A percentile compares a stretch with the other conserved stretches of the same genome.
These are phyloP conservation scores for Pelargonium fulgidum DNA, from an alignment of 441 rosid genomes.

Conservation along the genomic window DNA sequence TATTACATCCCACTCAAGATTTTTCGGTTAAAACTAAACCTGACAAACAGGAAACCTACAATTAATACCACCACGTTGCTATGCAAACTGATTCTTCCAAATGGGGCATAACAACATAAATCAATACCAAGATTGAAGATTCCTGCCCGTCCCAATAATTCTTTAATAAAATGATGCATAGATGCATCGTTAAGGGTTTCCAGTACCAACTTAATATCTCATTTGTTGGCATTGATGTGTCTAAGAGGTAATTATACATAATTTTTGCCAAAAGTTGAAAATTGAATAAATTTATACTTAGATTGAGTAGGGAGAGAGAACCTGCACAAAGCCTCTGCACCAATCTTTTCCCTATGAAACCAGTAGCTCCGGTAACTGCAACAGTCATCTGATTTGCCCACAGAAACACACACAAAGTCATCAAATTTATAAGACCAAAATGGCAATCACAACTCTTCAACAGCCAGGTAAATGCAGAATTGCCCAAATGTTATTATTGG, in stretches of 20 bases:
- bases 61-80: too few species aligned
- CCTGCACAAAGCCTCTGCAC: slow-evolving; percentile 79
- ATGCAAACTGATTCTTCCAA: too few species aligned
- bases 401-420: slow-evolving; percentile 9
- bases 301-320: slow-evolving; percentile 15
- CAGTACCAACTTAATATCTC: too few species aligned
- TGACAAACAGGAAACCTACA: too few species aligned
- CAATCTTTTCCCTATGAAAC: slow-evolving; percentile 81
- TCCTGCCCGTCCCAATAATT: too few species aligned
- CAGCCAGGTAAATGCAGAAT: background rate
- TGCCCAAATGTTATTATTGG: background rate
- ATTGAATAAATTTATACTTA: background rate
- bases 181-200: too few species aligned
- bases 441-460: slow-evolving; percentile 16
- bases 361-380: slow-evolving; percentile 88
- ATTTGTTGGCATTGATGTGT: background rate
- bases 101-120: too few species aligned
- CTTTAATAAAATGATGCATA: too few species aligned
- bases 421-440: background rate
- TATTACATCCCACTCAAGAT: too few species aligned
- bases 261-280: too few species aligned
- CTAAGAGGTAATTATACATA: background rate
- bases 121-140: too few species aligned
- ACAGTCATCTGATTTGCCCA: slow-evolving; percentile 66
- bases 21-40: too few species aligned